Evolutionary conservation across 129 eudicot genomes (phyloP), one percentile per base, ranked within the genome.

Genomic region (carrot (Daucus carota)): DNA sequence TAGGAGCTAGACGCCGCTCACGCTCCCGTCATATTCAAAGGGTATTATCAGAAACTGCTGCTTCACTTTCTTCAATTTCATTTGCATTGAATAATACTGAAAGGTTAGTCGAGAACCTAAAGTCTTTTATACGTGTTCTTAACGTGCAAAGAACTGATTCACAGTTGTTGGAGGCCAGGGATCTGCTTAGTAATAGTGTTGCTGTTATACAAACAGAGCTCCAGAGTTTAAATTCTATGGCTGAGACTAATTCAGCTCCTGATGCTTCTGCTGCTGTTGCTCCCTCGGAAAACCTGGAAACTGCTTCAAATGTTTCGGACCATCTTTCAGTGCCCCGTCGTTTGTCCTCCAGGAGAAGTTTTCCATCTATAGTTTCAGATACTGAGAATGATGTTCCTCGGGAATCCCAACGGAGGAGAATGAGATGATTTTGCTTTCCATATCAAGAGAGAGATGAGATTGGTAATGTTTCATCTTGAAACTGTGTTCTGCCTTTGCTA

Each of bases 41-140:
- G 80, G 88, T 85, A 17, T 84, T 89, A 32, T 85, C 96, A 4
- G 97, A 92, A 79, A 87, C 84, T 74, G 89, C 92, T 44, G 87
- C 90, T 79, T 92, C 96, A 24, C 89, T 89, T 69, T 85, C 96
- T 76, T 83, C 90, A 26, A 84, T 87, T 66, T 88, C 97, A 0
- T 80, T 89, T 42, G 94, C 88, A 0, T 75, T 88, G 45, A 83
- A 84, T 79, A 85, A 85, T 77, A 85, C 86, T 28, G 90, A 87
- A 76, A 84, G 92, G 77, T 73, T 89, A 62, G 86, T 87, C 82
- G 90, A 87, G 73, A 88, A 92, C 72, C 76, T 89, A 41, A 89
- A 85, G 73, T 71, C 89, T 14, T 84, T 73, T 74, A 82, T 92
- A 45, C 79, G 80, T 38, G 85, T 79, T 72, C 82, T 83, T 72